phyloP scores from a whole-genome alignment of 768 basidiomycete species.

The Hygrophorus russula region DNA sequence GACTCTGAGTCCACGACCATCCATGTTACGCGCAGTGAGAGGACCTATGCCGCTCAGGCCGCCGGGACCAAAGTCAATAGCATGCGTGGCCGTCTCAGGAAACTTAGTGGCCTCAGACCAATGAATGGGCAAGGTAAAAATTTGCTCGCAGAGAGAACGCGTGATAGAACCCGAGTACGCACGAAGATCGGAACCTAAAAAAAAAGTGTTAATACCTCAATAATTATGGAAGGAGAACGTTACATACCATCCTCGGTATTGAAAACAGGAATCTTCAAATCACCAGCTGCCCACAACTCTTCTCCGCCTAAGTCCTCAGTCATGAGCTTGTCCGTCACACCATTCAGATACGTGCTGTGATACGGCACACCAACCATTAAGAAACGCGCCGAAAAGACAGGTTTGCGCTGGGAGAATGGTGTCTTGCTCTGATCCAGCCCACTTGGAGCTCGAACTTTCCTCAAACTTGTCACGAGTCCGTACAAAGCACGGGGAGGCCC shows the following conservation, averaged over 20 bases:
- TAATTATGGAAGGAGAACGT: conserved; percentile 16
- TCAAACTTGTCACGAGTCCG: conserved; percentile 82
- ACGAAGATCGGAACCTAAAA: conserved; percentile 77
- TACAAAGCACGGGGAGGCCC: conserved; percentile 88
- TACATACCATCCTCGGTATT: conserved; percentile 80
- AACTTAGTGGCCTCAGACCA: conserved; percentile 88
- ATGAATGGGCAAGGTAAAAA: conserved; percentile 86
- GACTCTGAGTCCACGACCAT: conserved; percentile 87
- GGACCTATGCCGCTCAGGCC: conserved; percentile 89
- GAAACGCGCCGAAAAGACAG: conserved; percentile 87
- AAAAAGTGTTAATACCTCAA: not conserved
- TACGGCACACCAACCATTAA: conserved; percentile 94
- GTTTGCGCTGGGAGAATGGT: conserved; percentile 90
- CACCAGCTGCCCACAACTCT: conserved; percentile 63
- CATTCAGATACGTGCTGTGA: conserved; percentile 78
- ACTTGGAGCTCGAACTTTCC: conserved; percentile 80
- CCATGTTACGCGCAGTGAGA: conserved; percentile 80
- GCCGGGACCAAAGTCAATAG: conserved; percentile 94
- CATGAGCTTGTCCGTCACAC: conserved; percentile 65
- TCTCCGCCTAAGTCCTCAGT: conserved; percentile 66
- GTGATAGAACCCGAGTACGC: conserved; percentile 60
- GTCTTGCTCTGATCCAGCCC: conserved; percentile 91
- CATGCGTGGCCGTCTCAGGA: conserved; percentile 85
- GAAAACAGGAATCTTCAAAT: conserved; percentile 77
- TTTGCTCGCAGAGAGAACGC: conserved; percentile 83